Conservation (phyloP, 2,329 filamentous ascomycete species). For the Dactylellina leptospora region DNA sequence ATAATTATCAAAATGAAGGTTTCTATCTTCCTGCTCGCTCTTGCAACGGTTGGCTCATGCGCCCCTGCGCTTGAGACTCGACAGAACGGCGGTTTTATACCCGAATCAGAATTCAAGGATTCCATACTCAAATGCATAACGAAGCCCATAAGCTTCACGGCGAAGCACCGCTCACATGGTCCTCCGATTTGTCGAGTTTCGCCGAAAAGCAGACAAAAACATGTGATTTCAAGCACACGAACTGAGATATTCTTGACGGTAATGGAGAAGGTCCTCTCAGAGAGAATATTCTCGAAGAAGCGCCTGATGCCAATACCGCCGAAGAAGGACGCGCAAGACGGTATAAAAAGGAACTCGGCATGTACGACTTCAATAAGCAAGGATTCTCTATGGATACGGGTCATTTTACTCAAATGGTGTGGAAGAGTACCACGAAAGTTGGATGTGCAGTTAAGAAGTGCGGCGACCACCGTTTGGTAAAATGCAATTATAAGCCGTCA, state of each 20-base stretch:
- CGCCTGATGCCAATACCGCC: neutral
- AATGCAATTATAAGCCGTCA: neutral
- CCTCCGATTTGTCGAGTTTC: neutral
- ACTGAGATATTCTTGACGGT: neutral
- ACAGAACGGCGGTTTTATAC: neutral
- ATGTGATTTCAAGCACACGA: neutral
- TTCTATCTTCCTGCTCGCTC: neutral
- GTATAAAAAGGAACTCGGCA: neutral
- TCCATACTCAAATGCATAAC: conserved; percentile 11
- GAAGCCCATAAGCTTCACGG: conserved; percentile 1
- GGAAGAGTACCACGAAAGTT: conserved; percentile 21
- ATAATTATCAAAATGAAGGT: neutral
- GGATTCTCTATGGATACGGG: neutral
- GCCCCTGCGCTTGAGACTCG: neutral
- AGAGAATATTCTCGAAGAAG: neutral
- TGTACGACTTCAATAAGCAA: neutral
- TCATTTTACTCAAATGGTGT: conserved; percentile 9
- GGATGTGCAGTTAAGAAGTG: conserved; percentile 24
- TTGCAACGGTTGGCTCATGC: neutral
- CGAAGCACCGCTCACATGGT: conserved; percentile 6
- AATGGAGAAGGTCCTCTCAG: neutral
- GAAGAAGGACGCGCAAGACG: neutral
- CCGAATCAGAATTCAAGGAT: conserved; percentile 7
- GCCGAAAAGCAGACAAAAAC: neutral
- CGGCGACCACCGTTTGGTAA: neutral